Conservation (phyloP, 371 early-diverging fungal genomes). For the Mucor mucedo region DNA sequence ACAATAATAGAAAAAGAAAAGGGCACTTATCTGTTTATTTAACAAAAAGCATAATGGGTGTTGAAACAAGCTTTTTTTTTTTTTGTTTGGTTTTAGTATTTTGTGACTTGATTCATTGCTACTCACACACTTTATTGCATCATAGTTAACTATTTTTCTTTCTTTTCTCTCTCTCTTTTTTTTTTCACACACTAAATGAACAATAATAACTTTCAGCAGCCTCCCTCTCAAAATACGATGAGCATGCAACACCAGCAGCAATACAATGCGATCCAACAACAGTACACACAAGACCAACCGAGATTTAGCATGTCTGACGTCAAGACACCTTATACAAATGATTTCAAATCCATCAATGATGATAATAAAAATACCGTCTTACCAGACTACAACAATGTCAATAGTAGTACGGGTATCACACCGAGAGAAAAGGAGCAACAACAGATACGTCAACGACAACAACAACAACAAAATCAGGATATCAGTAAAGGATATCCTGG, state of each 20-base stretch:
- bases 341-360: neutral
- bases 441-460: slow-evolving; percentile 15
- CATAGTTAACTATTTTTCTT: neutral
- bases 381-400: slow-evolving; percentile 17
- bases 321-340: slow-evolving; percentile 1
- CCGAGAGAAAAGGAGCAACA: slow-evolving; percentile 24
- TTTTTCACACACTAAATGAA: neutral
- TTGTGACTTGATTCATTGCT: neutral
- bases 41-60: no score
- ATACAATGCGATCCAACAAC: neutral
- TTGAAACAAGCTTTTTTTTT: no score
- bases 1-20: no score
- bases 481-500: slow-evolving; percentile 38
- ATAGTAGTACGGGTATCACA: slow-evolving; percentile 12
- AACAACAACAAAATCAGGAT: neutral
- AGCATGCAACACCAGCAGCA: neutral
- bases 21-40: no score
- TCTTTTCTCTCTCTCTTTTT: neutral
- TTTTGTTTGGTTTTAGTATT: neutral
- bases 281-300: neutral
- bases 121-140: neutral
- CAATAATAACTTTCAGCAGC: neutral
- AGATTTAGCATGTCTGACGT: neutral
- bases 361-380: neutral
- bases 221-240: neutral